phyloP scores from a whole-genome alignment of 1,284 basidiomycete species.

The Psilocybe mexicana region DNA sequence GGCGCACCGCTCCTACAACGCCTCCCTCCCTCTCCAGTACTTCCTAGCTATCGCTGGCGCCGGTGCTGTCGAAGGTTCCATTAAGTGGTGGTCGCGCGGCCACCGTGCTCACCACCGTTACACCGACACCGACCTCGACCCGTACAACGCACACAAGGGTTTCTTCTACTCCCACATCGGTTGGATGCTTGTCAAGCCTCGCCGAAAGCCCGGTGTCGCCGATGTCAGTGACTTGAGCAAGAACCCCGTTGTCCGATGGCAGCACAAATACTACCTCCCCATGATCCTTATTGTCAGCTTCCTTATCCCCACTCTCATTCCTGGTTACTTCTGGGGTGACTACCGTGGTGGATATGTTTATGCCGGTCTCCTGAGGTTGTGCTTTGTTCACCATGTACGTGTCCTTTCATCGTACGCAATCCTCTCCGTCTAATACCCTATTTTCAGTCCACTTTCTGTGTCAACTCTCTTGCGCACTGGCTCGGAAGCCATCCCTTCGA shows the following conservation, averaged over 20 bases:
- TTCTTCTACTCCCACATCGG: constrained; percentile 82
- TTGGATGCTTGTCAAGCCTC: constrained; percentile 93
- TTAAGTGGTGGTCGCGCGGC: constrained; percentile 94
- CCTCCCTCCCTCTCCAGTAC: constrained; percentile 79
- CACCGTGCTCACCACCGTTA: constrained; percentile 94
- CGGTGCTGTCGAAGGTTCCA: constrained; percentile 88
- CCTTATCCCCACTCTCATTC: constrained; percentile 73
- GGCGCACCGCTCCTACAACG: constrained; percentile 92
- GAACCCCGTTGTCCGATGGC: constrained; percentile 82
- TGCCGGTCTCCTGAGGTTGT: constrained; percentile 80
- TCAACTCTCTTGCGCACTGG: constrained; percentile 95
- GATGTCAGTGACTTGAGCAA: constrained; percentile 85
- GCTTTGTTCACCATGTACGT: constrained; percentile 88
- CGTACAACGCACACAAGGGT: constrained; percentile 89
- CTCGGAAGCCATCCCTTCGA: constrained; percentile 91
- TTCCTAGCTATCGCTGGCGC: constrained; percentile 77
- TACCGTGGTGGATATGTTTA: constrained; percentile 84
- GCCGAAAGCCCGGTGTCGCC: constrained; percentile 84
- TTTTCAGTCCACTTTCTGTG: constrained; percentile 85
- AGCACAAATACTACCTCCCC: constrained; percentile 79
- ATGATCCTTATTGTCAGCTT: constrained; percentile 77
- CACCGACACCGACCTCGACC: constrained; percentile 95
- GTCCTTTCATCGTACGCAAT: neutral
- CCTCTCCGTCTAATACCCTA: neutral
- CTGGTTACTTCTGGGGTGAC: constrained; percentile 84